Conservation (phyloP, 768 basidiomycete genomes). For the Rhizopogon vesiculosus region DNA sequence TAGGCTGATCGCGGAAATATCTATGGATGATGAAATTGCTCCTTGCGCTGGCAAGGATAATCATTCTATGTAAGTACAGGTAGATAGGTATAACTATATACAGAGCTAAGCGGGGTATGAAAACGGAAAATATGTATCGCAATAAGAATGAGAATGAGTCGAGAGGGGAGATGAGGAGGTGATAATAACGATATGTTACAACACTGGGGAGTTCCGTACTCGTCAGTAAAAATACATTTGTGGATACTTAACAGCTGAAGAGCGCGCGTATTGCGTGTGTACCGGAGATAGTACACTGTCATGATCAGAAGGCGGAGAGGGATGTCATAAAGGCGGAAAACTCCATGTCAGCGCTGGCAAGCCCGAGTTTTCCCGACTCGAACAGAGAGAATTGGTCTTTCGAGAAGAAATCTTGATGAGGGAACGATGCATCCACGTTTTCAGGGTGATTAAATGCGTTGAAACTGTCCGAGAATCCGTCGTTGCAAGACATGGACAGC, state of each 20-base stretch:
- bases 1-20: constrained; percentile 2
- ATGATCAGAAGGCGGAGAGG: constrained; percentile 24
- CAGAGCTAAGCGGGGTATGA: not conserved
- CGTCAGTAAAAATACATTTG: constrained; percentile 23
- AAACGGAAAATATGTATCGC: not conserved
- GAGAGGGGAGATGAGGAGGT: not conserved
- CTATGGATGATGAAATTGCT: not conserved
- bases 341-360: constrained; percentile 18
- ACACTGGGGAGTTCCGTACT: constrained; percentile 12
- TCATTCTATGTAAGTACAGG: constrained; percentile 2
- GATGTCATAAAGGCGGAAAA: constrained; percentile 27
- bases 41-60: constrained; percentile 8
- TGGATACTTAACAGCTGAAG: constrained; percentile 6
- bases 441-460: constrained; percentile 13
- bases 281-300: constrained; percentile 9
- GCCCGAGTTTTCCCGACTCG: constrained; percentile 17
- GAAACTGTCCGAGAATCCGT: constrained; percentile 17
- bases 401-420: constrained; percentile 20
- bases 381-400: constrained; percentile 21
- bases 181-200: not conserved
- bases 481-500: constrained; percentile 7
- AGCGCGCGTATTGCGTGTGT: constrained; percentile 9
- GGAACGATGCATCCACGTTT: constrained; percentile 3
- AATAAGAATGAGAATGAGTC: not conserved
- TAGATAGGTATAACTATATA: constrained; percentile 28